Base-by-base conservation (phyloP, 2,329 filamentous ascomycete genomes). In the Neoscytalidium dimidiatum region DNA sequence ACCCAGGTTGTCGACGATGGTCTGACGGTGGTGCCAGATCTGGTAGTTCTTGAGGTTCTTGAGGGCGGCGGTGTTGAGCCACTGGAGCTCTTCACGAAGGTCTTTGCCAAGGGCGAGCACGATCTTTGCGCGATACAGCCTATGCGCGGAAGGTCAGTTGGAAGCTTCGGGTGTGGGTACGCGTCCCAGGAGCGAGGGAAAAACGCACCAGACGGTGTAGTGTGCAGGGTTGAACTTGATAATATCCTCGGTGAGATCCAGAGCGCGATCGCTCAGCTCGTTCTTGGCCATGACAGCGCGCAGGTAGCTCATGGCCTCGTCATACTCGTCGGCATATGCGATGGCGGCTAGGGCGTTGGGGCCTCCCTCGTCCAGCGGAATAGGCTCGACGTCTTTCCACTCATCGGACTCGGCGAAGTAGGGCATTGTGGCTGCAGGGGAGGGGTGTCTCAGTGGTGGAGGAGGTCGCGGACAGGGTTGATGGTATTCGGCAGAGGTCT, bases 21-120 rank as follows among this genome's bases (percentile, higher is more conserved):
- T 75, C 83, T 88, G 75, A 70, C 85, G 76, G 80, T 89, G 81
- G 86, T 91, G 79, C 86, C 95, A 99, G 77, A 99, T 99, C 80
- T 99, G 95, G 81, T 99, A 99, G 81, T 98, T 99, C 79, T 99
- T 99, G 73, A 96, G 88, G 76, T 97, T 90, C 65, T 87, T 84
- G 61, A 96, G 82, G 11, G 94, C 92, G 29, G 95, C 88, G 11
- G 87, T 82, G 78, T 97, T 96, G 60, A 99, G 84, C 93, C 94
- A 99, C 48, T 82, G 81, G 52, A 97, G 83, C 78, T 99, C 95
- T 66, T 89, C 84, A 2, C 82, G 79, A 49, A 95, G 81, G 63
- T 88, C 81, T 53, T 89, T 84, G 53, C 85, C 78, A 28, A 96
- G 82, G 3, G 86, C 83, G 68, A 90, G 85, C 56, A 98, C 80